Evolutionary conservation across 495 filamentous ascomycete species (phyloP).

Genomic region (Aspergillus kassunensis): DNA sequence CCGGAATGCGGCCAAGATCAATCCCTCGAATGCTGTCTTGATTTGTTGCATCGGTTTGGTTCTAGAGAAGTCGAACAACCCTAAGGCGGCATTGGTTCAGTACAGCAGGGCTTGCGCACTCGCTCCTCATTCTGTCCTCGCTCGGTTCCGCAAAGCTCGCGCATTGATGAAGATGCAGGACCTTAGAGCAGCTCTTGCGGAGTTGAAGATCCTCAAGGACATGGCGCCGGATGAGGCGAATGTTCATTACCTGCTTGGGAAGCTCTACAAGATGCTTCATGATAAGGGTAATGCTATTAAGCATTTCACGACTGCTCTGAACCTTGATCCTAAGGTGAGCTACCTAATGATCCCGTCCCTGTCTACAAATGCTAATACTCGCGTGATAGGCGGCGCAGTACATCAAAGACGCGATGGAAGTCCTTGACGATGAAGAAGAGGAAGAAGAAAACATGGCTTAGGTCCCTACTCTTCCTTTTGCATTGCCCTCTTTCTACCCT

Average conservation of each 20-base stretch:
- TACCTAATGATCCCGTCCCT: background rate
- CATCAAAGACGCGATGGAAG: slow-evolving; percentile 91
- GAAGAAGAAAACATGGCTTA: slow-evolving; percentile 60
- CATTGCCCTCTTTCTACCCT: slow-evolving; percentile 4
- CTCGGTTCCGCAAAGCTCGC: slow-evolving; percentile 88
- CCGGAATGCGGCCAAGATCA: slow-evolving; percentile 76
- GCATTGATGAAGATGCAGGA: slow-evolving; percentile 75
- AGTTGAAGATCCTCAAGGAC: slow-evolving; percentile 80
- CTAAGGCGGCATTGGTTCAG: slow-evolving; percentile 67
- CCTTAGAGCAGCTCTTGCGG: slow-evolving; percentile 63
- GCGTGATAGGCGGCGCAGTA: slow-evolving; percentile 69
- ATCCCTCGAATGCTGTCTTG: slow-evolving; percentile 85
- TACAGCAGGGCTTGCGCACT: slow-evolving; percentile 77
- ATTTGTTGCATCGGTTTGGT: slow-evolving; percentile 88
- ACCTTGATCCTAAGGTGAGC: slow-evolving; percentile 90
- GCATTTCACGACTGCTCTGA: slow-evolving; percentile 90
- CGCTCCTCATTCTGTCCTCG: slow-evolving; percentile 73
- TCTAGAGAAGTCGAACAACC: slow-evolving; percentile 80
- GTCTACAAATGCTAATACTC: slow-evolving; percentile 17
- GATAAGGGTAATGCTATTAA: slow-evolving; percentile 80
- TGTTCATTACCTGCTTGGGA: slow-evolving; percentile 89
- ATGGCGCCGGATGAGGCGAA: slow-evolving; percentile 91
- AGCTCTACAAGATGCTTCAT: slow-evolving; percentile 73
- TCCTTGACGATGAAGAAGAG: slow-evolving; percentile 78
- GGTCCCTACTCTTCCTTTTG: slow-evolving; percentile 16